Percentiles rank a stretch among this genome's conserved stretches.
Conservation (phyloP, 352 stramenopile genomes). For the Phytophthora podocarpi region DNA sequence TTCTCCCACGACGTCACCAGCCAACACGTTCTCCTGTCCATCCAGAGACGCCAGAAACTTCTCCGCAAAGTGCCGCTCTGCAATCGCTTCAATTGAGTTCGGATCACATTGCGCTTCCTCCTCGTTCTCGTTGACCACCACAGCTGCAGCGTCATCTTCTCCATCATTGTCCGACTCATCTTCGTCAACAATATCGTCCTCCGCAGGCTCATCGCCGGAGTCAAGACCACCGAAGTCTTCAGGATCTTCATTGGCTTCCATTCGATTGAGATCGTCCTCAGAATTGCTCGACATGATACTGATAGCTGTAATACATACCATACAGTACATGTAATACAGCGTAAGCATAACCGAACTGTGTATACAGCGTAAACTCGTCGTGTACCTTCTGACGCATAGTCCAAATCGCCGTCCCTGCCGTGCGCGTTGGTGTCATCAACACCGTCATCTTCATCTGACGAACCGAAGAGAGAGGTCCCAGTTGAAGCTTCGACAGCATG, state of each 20-base stretch:
- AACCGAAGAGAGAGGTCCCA: too few relatives aligned
- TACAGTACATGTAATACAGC: too few relatives aligned
- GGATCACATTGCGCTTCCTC: neutral
- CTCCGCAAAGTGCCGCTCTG: constrained; percentile 1
- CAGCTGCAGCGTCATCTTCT: too few relatives aligned
- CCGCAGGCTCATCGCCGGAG: neutral
- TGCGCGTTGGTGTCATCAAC: too few relatives aligned
- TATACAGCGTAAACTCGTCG: too few relatives aligned
- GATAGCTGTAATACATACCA: too few relatives aligned
- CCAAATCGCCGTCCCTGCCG: too few relatives aligned
- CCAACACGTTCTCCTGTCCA: neutral
- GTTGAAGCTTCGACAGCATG: too few relatives aligned
- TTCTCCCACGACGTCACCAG: neutral
- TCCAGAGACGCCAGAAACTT: neutral
- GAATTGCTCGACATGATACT: neutral
- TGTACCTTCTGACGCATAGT: too few relatives aligned
- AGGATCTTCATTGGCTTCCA: neutral
- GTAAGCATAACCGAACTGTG: too few relatives aligned
- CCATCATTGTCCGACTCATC: too few relatives aligned
- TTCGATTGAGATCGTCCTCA: neutral
- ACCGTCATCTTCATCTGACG: too few relatives aligned
- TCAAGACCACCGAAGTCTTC: neutral
- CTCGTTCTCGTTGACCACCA: neutral
- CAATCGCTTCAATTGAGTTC: neutral
- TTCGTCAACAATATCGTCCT: neutral